Percentiles rank a stretch among this genome's conserved stretches.
Conservation (phyloP, 1,284 basidiomycete genomes). For the Abortiporus biennis region DNA sequence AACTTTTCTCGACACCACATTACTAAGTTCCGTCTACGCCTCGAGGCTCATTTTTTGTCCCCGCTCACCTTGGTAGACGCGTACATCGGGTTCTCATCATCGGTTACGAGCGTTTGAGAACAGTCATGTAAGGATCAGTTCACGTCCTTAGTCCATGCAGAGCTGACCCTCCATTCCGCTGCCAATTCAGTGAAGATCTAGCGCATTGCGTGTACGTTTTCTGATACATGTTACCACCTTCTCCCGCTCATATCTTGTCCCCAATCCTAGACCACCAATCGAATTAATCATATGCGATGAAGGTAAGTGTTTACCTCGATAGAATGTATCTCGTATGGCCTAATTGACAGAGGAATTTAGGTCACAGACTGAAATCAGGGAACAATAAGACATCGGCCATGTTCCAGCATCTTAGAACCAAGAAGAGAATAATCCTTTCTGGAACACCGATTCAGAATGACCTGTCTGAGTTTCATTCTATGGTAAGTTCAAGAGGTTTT, state of each 20-base stretch:
- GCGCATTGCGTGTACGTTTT: conserved; percentile 48
- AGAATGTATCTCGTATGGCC: not conserved
- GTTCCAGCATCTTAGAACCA: conserved; percentile 77
- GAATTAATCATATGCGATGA: conserved; percentile 96
- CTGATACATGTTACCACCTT: not conserved
- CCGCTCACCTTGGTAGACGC: conserved; percentile 38
- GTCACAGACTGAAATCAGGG: conserved; percentile 91
- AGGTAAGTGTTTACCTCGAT: too few relatives aligned
- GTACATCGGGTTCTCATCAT: conserved; percentile 87
- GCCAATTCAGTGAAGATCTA: conserved; percentile 45
- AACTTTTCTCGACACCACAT: not conserved
- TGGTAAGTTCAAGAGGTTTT: conserved; percentile 55
- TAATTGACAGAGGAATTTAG: conserved; percentile 29
- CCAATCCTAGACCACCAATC: conserved; percentile 65
- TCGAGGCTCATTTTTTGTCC: conserved; percentile 2
- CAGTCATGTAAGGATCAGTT: conserved; percentile 58
- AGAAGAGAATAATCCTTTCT: conserved; percentile 81
- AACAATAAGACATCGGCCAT: conserved; percentile 89
- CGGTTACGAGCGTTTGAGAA: conserved; percentile 89
- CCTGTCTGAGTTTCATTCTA: conserved; percentile 91
- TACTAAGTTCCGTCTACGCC: not conserved
- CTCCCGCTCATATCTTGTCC: not conserved
- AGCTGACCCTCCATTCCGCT: conserved; percentile 5
- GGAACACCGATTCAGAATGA: conserved; percentile 99
- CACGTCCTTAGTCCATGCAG: not conserved